These are phyloP conservation scores for Chlamydomonas schloesseri DNA, from an alignment of 139 green algal species.

Conservation along the genomic window DNA sequence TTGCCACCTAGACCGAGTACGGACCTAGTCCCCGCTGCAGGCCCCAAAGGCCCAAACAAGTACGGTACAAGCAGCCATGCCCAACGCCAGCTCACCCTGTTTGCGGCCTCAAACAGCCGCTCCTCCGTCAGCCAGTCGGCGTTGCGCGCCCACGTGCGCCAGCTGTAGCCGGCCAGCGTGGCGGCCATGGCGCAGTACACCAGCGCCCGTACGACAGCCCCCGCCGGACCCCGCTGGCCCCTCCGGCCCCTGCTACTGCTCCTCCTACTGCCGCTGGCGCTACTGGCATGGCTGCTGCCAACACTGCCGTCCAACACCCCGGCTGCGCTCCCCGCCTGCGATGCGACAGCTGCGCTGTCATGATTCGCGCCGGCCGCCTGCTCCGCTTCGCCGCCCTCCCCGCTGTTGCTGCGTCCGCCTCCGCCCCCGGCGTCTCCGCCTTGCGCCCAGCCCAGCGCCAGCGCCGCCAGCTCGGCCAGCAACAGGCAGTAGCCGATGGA, in stretches of 20 bases:
- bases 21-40: too few species aligned
- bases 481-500: conserved; percentile 81
- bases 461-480: conserved; percentile 54
- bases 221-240: not conserved
- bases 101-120: conserved; percentile 74
- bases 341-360: too few species aligned
- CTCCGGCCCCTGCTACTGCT: too few species aligned
- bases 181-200: conserved; percentile 59
- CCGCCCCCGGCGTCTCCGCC: too few species aligned
- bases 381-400: too few species aligned
- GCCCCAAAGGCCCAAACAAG: not conserved
- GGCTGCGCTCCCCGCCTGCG: too few species aligned
- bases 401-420: too few species aligned
- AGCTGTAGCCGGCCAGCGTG: conserved; percentile 49
- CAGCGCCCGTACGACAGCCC: not conserved
- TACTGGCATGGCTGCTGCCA: too few species aligned
- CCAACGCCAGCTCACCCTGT: conserved; percentile 48
- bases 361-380: too few species aligned
- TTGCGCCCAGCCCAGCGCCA: conserved; percentile 5
- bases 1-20: too few species aligned
- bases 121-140: conserved; percentile 81
- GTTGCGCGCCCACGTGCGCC: conserved; percentile 69
- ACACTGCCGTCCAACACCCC: too few species aligned
- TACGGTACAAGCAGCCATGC: not conserved
- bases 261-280: too few species aligned